Conservation (phyloP, 2,329 filamentous ascomycete species). For the Paramyrothecium roridum region DNA sequence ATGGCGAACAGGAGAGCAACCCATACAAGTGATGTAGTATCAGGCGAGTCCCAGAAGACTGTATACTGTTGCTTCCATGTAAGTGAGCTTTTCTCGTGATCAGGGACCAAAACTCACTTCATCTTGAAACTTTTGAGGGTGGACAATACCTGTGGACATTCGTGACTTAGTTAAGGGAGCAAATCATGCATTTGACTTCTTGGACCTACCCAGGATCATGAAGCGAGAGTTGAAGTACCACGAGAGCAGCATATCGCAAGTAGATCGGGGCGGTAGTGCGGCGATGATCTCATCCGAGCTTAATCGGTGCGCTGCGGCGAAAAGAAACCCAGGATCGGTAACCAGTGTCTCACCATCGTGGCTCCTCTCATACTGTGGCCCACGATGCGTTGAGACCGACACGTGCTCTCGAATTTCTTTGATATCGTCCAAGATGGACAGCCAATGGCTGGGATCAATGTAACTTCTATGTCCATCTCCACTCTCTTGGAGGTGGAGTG, state of each 20-base stretch:
- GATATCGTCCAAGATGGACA: conserved; percentile 30
- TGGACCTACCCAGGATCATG: conserved; percentile 17
- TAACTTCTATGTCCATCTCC: conserved; percentile 12
- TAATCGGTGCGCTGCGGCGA: background rate
- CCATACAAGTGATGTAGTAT: conserved; percentile 37
- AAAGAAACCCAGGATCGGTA: background rate
- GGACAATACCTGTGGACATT: conserved; percentile 14
- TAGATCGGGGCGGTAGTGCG: conserved; percentile 16
- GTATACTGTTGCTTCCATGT: conserved; percentile 28
- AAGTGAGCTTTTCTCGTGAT: background rate
- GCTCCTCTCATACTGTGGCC: background rate
- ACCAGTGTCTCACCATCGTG: background rate
- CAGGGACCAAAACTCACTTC: conserved; percentile 11
- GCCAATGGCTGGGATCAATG: conserved; percentile 29
- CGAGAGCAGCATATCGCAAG: conserved; percentile 25
- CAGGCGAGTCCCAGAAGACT: conserved; percentile 37
- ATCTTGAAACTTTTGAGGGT: conserved; percentile 22
- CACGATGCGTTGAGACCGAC: background rate
- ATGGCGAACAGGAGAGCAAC: conserved; percentile 42
- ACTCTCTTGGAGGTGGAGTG: background rate
- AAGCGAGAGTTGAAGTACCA: conserved; percentile 23
- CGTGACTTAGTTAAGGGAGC: background rate
- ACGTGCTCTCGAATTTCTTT: conserved; percentile 27
- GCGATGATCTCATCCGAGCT: conserved; percentile 12
- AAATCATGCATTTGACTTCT: background rate